Conservation (phyloP, 345 rosid genomes). For the Linum lewisii region DNA sequence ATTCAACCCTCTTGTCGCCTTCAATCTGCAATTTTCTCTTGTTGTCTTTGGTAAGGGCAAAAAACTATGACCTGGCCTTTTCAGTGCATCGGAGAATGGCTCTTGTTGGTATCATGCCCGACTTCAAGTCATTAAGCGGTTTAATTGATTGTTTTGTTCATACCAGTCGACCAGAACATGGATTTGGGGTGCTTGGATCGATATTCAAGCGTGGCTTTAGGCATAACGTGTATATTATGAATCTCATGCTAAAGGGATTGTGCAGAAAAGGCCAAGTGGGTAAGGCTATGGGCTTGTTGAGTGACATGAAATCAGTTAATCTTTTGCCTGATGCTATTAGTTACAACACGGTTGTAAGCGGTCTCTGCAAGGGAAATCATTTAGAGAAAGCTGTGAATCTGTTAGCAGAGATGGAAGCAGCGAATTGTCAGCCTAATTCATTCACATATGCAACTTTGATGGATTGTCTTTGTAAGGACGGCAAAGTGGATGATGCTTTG, state of each 20-base stretch:
- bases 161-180: slow-evolving; percentile 21
- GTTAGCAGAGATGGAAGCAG: slow-evolving; percentile 35
- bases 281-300: slow-evolving; percentile 30
- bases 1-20: slow-evolving; percentile 26
- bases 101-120: slow-evolving; percentile 21
- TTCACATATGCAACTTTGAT: slow-evolving; percentile 40
- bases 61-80: slow-evolving; percentile 34
- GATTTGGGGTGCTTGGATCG: slow-evolving; percentile 40
- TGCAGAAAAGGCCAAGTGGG: slow-evolving; percentile 27
- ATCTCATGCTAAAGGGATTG: slow-evolving; percentile 46
- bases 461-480: slow-evolving; percentile 49
- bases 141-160: slow-evolving; percentile 44
- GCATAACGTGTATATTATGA: slow-evolving; percentile 31
- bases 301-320: slow-evolving; percentile 29
- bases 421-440: slow-evolving; percentile 27
- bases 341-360: slow-evolving; percentile 38
- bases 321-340: slow-evolving; percentile 33
- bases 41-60: slow-evolving; percentile 41
- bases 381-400: slow-evolving; percentile 30
- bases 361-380: slow-evolving; percentile 39
- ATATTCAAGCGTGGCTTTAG: slow-evolving; percentile 49
- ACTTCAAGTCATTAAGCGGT: slow-evolving; percentile 42
- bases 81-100: slow-evolving; percentile 38
- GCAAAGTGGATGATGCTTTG: slow-evolving; percentile 40
- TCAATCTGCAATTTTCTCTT: slow-evolving; percentile 39